Conservation (phyloP, 1,284 basidiomycete genomes). For the Boletus austroedulis region DNA sequence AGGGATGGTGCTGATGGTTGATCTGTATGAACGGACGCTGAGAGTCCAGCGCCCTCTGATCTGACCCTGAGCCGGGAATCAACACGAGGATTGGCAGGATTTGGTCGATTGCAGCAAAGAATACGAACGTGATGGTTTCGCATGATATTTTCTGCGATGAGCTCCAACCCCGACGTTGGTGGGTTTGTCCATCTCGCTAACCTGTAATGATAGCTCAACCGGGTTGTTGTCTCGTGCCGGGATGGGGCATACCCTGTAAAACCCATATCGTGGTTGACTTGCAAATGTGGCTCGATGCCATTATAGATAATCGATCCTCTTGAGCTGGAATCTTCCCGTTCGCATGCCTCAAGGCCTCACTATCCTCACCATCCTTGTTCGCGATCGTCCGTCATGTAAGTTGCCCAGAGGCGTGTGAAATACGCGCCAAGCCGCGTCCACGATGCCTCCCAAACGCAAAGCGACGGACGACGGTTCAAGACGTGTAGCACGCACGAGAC, state of each 20-base stretch:
- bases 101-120: constrained; percentile 4
- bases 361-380: too few species aligned
- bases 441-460: constrained; percentile 53
- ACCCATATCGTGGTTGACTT: constrained; percentile 47
- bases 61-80: constrained; percentile 45
- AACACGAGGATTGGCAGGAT: constrained; percentile 12
- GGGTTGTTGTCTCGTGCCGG: background rate
- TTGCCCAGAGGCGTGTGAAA: too few species aligned
- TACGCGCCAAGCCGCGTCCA: constrained; percentile 23
- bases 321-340: too few species aligned
- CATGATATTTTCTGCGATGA: constrained; percentile 64
- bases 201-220: constrained; percentile 37
- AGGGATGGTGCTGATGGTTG: constrained; percentile 54
- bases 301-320: too few species aligned
- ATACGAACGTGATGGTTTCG: constrained; percentile 64
- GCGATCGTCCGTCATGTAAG: too few species aligned
- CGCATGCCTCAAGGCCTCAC: too few species aligned
- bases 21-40: constrained; percentile 68
- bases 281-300: too few species aligned
- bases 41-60: constrained; percentile 63
- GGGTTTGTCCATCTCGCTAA: constrained; percentile 78
- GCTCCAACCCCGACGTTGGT: constrained; percentile 62
- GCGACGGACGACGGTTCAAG: constrained; percentile 28
- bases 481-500: constrained; percentile 21
- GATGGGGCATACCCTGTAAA: constrained; percentile 53